phyloP scores from a whole-genome alignment of 495 filamentous ascomycete species.

The Lophiotrema nucula region DNA sequence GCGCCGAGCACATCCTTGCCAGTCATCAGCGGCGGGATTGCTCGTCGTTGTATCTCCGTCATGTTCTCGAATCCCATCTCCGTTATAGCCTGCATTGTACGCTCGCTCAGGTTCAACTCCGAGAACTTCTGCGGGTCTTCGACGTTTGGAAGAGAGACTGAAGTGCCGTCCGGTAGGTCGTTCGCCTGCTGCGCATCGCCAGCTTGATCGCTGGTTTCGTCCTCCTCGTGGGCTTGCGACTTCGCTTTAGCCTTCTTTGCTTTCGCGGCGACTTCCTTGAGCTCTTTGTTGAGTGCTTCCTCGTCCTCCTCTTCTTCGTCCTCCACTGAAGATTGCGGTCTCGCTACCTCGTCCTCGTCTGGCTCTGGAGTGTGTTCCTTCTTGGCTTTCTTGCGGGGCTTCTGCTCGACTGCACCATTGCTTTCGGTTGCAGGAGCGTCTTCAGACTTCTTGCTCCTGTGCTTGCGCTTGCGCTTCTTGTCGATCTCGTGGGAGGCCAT shows the following conservation, averaged over 20 bases:
- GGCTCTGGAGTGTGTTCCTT: constrained; percentile 30
- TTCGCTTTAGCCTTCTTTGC: constrained; percentile 14
- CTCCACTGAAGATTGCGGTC: too few species aligned
- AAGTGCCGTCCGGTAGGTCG: constrained; percentile 52
- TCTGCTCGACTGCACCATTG: constrained; percentile 18
- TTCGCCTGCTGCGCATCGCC: constrained; percentile 28
- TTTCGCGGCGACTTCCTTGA: constrained; percentile 34
- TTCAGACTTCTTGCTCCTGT: constrained; percentile 29
- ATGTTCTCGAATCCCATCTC: constrained; percentile 92
- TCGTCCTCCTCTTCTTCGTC: constrained; percentile 24
- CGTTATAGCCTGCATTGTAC: constrained; percentile 81
- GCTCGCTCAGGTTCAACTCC: constrained; percentile 81
- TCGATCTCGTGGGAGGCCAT: constrained; percentile 34
- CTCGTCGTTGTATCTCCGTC: constrained; percentile 91
- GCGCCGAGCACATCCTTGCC: constrained; percentile 93
- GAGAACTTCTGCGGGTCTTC: constrained; percentile 63
- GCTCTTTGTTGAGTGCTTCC: constrained; percentile 36
- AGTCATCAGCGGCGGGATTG: constrained; percentile 82
- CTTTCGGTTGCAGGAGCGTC: neutral
- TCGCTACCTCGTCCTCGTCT: constrained; percentile 5
- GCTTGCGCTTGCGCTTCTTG: constrained; percentile 41
- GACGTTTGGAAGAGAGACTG: constrained; percentile 58
- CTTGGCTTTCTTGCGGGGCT: constrained; percentile 39
- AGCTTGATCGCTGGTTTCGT: constrained; percentile 17
- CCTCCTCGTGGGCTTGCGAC: constrained; percentile 9